These are phyloP conservation scores for Dendryphion nanum DNA, from an alignment of 2,329 filamentous ascomycete genomes.

Conservation along the genomic window DNA sequence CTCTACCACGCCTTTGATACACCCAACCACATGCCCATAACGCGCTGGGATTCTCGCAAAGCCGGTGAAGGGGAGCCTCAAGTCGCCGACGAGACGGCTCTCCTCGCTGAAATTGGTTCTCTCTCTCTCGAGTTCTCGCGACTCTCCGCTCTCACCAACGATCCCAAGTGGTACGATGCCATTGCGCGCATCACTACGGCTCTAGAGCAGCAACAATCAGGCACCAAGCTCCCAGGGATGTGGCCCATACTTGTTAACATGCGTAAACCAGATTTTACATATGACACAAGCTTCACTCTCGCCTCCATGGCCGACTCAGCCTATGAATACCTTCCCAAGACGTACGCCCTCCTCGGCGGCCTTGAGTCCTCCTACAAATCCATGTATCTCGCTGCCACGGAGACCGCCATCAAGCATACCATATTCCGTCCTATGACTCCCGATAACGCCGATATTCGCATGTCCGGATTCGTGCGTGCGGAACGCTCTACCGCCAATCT, in stretches of 20 bases:
- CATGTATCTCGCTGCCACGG: constrained; percentile 55
- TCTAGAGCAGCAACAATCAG: constrained; percentile 43
- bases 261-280: constrained; percentile 39
- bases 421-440: constrained; percentile 52
- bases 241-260: constrained; percentile 49
- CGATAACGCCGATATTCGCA: constrained; percentile 46
- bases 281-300: constrained; percentile 36
- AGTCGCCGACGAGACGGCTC: constrained; percentile 39
- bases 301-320: constrained; percentile 38
- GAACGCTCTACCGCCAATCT: constrained; percentile 32
- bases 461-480: constrained; percentile 44
- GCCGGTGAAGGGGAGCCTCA: constrained; percentile 39
- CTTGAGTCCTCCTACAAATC: constrained; percentile 47
- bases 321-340: constrained; percentile 46
- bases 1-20: constrained; percentile 85
- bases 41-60: constrained; percentile 44
- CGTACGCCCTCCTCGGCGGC: constrained; percentile 48
- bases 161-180: constrained; percentile 49
- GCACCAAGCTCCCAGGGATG: constrained; percentile 47
- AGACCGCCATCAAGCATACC: constrained; percentile 44
- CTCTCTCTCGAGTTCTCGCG: constrained; percentile 50
- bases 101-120: constrained; percentile 49
- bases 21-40: constrained; percentile 82
- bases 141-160: constrained; percentile 45
- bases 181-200: constrained; percentile 43